Evolutionary conservation across 1,139 yeast genomes (phyloP).

Genomic region (Suhomyces atakaporum): DNA sequence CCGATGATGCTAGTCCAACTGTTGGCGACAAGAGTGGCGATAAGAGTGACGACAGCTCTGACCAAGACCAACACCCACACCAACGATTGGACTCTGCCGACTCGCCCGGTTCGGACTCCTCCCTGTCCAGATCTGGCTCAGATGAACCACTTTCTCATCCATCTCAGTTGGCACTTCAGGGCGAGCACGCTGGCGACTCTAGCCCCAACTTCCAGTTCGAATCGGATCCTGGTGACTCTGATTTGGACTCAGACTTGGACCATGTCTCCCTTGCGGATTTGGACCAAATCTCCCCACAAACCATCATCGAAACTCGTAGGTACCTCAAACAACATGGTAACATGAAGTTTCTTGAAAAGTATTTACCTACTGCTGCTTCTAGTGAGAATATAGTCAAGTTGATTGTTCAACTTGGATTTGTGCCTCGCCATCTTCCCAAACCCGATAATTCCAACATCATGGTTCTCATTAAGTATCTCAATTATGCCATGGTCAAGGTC

Average conservation of each 20-base stretch:
- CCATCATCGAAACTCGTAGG: slow-evolving; percentile 49
- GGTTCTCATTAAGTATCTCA: slow-evolving; percentile 52
- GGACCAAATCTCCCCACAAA: slow-evolving; percentile 16
- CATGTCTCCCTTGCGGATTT: slow-evolving; percentile 8
- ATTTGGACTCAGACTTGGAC: slow-evolving; percentile 6
- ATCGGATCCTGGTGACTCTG: neutral
- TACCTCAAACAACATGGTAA: slow-evolving; percentile 65
- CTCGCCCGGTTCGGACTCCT: no score
- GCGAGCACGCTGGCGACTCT: slow-evolving; percentile 1
- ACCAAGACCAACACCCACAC: no score
- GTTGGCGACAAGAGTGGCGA: slow-evolving; percentile 5
- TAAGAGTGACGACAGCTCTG: no score
- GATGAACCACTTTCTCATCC: no score
- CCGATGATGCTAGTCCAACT: slow-evolving; percentile 11
- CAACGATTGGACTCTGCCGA: no score
- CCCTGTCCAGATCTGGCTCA: no score
- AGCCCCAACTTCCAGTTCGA: no score
- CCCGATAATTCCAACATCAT: slow-evolving; percentile 39
- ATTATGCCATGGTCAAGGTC: slow-evolving; percentile 64
- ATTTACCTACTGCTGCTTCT: slow-evolving; percentile 60
- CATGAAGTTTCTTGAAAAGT: slow-evolving; percentile 55
- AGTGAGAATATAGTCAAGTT: slow-evolving; percentile 52
- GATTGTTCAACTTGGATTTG: slow-evolving; percentile 54
- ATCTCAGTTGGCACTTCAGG: no score
- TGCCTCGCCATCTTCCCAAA: slow-evolving; percentile 40